Evolutionary conservation across 331 rosid species (phyloP).

Genomic region (Rhamnella rubrinervis): DNA sequence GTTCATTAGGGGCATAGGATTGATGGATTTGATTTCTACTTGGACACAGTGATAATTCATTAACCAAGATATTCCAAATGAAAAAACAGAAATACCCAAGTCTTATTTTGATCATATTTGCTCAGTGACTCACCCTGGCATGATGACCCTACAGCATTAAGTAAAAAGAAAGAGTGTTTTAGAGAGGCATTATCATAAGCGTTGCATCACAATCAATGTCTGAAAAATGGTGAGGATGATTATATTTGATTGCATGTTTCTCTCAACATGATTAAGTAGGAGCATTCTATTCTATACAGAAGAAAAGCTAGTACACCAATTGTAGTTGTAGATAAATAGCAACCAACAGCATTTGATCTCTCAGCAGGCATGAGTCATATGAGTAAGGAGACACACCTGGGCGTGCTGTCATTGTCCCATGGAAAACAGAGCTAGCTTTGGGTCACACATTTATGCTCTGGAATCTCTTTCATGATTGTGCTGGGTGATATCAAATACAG

Average conservation of each 20-base stretch:
- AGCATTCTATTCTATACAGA: conserved; percentile 9
- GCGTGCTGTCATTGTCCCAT: conserved; percentile 44
- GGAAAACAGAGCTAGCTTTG: conserved; percentile 38
- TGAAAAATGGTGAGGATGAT: background rate
- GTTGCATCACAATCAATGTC: background rate
- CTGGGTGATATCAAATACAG: conserved; percentile 38
- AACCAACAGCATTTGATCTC: no score
- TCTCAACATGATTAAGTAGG: conserved; percentile 31
- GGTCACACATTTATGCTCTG: conserved; percentile 33
- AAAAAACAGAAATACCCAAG: no score
- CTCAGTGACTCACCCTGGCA: no score
- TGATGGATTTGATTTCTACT: no score
- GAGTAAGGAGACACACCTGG: conserved; percentile 23
- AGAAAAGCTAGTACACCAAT: background rate
- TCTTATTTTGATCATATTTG: no score
- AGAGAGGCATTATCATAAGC: no score
- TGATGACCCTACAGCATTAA: no score
- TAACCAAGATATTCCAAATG: no score
- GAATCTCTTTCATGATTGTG: conserved; percentile 48
- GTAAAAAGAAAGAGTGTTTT: no score
- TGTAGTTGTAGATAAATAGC: no score
- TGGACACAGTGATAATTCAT: no score
- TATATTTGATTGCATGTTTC: conserved; percentile 29
- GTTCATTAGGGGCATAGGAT: no score
- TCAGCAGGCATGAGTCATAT: conserved; percentile 23